Conservation (phyloP, 1,139 yeast genomes). For the Hanseniaspora uvarum region DNA sequence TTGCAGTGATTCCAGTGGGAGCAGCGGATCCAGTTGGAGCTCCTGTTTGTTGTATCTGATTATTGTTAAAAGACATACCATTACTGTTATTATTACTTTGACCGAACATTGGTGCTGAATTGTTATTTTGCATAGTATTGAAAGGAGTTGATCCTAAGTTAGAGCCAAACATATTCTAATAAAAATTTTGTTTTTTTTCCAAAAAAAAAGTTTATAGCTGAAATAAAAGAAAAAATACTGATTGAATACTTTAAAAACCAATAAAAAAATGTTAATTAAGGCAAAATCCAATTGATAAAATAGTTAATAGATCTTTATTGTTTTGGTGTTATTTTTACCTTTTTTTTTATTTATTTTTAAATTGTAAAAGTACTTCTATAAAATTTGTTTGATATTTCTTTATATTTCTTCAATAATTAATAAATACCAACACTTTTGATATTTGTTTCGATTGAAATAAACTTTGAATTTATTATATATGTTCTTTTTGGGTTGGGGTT, state of each 20-base stretch:
- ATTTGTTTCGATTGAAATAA: background rate
- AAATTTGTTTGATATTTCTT: background rate
- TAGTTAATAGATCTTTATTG: background rate
- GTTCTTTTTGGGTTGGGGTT: background rate
- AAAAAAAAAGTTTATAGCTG: background rate
- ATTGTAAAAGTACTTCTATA: background rate
- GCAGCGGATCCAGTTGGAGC: constrained; percentile 9
- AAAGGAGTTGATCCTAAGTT: constrained; percentile 10
- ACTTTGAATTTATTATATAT: background rate
- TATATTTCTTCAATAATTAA: background rate
- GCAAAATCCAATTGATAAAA: background rate
- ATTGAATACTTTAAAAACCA: background rate
- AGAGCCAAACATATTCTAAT: constrained; percentile 13
- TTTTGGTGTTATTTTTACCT: background rate
- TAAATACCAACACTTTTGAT: background rate
- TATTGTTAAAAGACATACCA: constrained; percentile 28
- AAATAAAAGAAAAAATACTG: background rate
- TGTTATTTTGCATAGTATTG: constrained; percentile 11
- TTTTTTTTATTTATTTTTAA: background rate
- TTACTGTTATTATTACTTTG: constrained; percentile 27
- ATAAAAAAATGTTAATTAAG: background rate
- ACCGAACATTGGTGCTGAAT: constrained; percentile 11
- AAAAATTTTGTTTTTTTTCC: background rate
- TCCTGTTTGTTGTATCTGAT: constrained; percentile 20
- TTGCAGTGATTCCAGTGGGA: constrained; percentile 21